Evolutionary conservation across 2,329 filamentous ascomycete species (phyloP).

Genomic region (Colletotrichum gigasporum): DNA sequence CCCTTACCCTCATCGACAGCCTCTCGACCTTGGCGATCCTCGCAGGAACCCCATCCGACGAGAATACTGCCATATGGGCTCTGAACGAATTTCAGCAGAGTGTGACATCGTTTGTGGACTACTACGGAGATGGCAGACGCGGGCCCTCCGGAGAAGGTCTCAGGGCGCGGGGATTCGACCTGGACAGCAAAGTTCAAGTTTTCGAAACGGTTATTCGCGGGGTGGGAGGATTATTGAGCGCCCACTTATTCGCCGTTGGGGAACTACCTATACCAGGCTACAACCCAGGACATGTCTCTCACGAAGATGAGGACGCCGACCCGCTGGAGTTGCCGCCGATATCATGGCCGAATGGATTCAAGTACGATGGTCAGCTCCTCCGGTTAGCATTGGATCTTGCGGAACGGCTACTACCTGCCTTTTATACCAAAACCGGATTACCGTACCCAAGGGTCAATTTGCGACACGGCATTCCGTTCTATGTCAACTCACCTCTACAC

Average conservation of each 20-base stretch:
- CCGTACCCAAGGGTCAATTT: slow-evolving; percentile 96
- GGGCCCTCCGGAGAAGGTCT: slow-evolving; percentile 75
- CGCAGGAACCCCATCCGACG: slow-evolving; percentile 74
- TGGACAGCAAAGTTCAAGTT: slow-evolving; percentile 98
- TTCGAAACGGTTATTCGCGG: slow-evolving; percentile 98
- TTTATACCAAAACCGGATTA: slow-evolving; percentile 89
- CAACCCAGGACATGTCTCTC: slow-evolving; percentile 53
- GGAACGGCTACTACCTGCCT: slow-evolving; percentile 86
- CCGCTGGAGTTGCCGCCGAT: slow-evolving; percentile 65
- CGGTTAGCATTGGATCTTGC: slow-evolving; percentile 89
- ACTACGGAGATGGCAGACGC: slow-evolving; percentile 86
- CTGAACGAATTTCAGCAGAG: slow-evolving; percentile 82
- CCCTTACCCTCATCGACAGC: slow-evolving; percentile 93
- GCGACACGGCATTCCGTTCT: slow-evolving; percentile 90
- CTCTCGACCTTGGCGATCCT: slow-evolving; percentile 93
- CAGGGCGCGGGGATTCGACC: slow-evolving; percentile 84
- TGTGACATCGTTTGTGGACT: slow-evolving; percentile 76
- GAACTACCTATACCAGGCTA: slow-evolving; percentile 90
- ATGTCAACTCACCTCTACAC: slow-evolving; percentile 84
- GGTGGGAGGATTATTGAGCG: slow-evolving; percentile 88
- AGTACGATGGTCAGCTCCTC: slow-evolving; percentile 89
- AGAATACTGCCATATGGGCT: slow-evolving; percentile 67
- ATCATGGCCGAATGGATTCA: slow-evolving; percentile 75
- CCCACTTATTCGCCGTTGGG: slow-evolving; percentile 91
- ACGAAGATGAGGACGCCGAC: slow-evolving; percentile 42